These are phyloP conservation scores for Leishmania gerbilli DNA, from an alignment of 208 protist genomes.

Conservation along the genomic window DNA sequence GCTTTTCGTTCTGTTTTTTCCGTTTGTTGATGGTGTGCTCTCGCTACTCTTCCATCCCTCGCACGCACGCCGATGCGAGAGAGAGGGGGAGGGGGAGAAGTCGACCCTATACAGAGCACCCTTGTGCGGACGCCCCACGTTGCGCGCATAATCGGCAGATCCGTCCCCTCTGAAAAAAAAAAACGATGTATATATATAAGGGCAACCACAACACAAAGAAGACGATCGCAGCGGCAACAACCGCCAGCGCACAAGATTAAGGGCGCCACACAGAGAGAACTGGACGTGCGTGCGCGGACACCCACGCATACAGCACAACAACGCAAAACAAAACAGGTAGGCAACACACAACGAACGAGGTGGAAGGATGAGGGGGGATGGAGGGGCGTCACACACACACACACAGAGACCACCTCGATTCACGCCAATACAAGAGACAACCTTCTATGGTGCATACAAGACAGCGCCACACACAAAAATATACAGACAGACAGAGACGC, in stretches of 20 bases:
- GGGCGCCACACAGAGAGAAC: background rate
- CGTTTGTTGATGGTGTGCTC: too few species aligned
- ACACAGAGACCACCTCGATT: background rate
- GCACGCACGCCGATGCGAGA: too few species aligned
- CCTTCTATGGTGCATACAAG: background rate
- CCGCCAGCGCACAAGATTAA: background rate
- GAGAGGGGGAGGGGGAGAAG: background rate
- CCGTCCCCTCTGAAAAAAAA: background rate
- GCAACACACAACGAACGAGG: background rate
- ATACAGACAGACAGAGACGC: background rate
- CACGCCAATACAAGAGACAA: background rate
- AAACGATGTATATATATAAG: background rate
- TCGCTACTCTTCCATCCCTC: too few species aligned
- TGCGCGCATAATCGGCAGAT: background rate
- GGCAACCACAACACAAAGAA: background rate
- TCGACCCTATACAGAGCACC: background rate
- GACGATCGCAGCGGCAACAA: background rate
- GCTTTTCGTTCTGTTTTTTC: too few species aligned
- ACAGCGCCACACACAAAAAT: background rate
- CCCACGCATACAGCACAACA: background rate
- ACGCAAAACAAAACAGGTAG: background rate
- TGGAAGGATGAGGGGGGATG: background rate
- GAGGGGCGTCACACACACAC: background rate
- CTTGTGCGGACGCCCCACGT: background rate
- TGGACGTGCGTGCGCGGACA: background rate